Percentiles rank a stretch among this genome's conserved stretches.
Evolutionary conservation across 345 rosid genomes (phyloP).

Genomic region (Syzygium oleosum): DNA sequence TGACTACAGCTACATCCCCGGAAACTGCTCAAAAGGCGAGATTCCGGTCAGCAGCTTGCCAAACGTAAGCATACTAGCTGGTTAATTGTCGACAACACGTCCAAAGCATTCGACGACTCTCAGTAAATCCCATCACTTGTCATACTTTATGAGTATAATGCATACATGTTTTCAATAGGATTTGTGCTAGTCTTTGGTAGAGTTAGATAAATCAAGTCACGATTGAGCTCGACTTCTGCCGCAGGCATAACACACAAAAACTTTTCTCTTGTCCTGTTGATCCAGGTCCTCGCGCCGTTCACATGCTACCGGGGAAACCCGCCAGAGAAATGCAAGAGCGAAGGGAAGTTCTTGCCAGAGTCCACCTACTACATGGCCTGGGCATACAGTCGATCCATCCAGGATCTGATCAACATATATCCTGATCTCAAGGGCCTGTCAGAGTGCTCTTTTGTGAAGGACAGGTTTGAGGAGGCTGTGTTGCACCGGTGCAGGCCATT

Average conservation of each 20-base stretch:
- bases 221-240: not conserved
- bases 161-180: not conserved
- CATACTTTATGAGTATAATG: not conserved
- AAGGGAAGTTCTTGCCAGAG: constrained; percentile 41
- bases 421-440: constrained; percentile 45
- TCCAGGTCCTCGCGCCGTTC: constrained; percentile 41
- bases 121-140: not conserved
- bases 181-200: not conserved
- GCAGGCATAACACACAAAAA: not conserved
- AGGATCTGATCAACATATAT: constrained; percentile 31
- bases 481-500: constrained; percentile 40
- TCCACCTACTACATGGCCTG: constrained; percentile 20
- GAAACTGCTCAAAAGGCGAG: constrained; percentile 25
- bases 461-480: constrained; percentile 24
- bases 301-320: constrained; percentile 33
- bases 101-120: not conserved
- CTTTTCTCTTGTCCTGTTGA: not conserved
- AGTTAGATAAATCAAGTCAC: not conserved
- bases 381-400: constrained; percentile 41
- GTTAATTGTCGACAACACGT: not conserved
- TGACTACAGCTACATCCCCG: constrained; percentile 25
- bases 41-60: constrained; percentile 38
- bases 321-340: constrained; percentile 15
- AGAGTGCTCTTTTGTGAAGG: constrained; percentile 34
- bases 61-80: constrained; percentile 20